phyloP scores from a whole-genome alignment of 2,329 filamentous ascomycete species.

The Phyllosticta citrichinensis region DNA sequence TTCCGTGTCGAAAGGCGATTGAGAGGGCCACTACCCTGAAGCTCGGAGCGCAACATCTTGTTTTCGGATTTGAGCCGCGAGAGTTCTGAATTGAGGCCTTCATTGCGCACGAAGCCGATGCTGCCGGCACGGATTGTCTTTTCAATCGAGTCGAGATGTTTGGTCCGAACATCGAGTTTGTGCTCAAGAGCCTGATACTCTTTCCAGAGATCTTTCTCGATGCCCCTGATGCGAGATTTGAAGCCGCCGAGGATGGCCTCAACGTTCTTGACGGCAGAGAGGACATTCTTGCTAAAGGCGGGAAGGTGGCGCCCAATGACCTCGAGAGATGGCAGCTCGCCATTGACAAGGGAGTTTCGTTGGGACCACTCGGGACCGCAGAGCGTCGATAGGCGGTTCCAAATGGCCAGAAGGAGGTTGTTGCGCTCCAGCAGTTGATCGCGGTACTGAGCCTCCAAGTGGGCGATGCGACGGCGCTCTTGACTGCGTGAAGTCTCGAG shows the following conservation, averaged over 20 bases:
- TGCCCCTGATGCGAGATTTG: constrained; percentile 65
- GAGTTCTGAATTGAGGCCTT: constrained; percentile 38
- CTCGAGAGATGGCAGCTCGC: constrained; percentile 75
- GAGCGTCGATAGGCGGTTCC: constrained; percentile 76
- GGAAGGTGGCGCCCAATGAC: constrained; percentile 76
- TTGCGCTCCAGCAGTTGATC: constrained; percentile 88
- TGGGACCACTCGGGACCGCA: constrained; percentile 91
- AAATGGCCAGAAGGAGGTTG: constrained; percentile 74
- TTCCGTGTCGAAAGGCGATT: constrained; percentile 39
- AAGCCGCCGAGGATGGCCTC: constrained; percentile 72
- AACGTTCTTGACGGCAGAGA: constrained; percentile 77
- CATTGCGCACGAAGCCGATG: constrained; percentile 14
- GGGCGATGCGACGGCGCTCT: constrained; percentile 66
- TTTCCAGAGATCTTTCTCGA: constrained; percentile 85
- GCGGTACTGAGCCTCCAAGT: constrained; percentile 69
- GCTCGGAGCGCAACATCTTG: constrained; percentile 49
- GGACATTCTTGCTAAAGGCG: constrained; percentile 80
- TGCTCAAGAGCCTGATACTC: constrained; percentile 83
- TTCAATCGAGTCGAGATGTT: constrained; percentile 82
- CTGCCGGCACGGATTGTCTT: constrained; percentile 47
- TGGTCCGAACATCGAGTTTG: constrained; percentile 66
- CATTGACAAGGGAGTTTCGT: constrained; percentile 79
- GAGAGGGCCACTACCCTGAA: constrained; percentile 41
- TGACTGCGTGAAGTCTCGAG: constrained; percentile 69
- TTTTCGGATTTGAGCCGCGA: constrained; percentile 50